Evolutionary conservation across 768 basidiomycete species (phyloP).

Genomic region (Leccinum longicurvipes): DNA sequence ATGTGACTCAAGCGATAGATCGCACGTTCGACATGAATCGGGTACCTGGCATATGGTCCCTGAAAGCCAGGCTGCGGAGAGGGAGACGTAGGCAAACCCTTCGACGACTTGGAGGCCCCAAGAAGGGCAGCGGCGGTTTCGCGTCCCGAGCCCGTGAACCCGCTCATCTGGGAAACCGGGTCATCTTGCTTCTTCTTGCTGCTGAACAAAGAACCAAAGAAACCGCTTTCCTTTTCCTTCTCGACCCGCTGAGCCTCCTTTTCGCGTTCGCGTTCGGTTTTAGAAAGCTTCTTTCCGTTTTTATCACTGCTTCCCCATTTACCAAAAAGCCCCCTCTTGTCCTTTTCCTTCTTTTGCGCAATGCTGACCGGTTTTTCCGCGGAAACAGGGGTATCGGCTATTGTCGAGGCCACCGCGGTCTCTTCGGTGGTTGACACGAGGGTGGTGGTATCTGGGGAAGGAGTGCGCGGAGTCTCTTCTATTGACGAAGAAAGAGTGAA

Average conservation of each 20-base stretch:
- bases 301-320: constrained; percentile 65
- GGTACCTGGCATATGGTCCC: constrained; percentile 73
- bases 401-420: constrained; percentile 24
- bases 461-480: constrained; percentile 48
- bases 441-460: constrained; percentile 49
- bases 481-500: constrained; percentile 31
- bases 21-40: constrained; percentile 97
- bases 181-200: constrained; percentile 87
- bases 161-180: constrained; percentile 35
- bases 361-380: constrained; percentile 27
- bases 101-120: constrained; percentile 79
- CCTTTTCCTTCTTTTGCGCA: constrained; percentile 60
- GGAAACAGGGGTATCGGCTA: constrained; percentile 18
- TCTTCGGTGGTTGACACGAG: constrained; percentile 25
- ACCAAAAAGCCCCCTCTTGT: constrained; percentile 64
- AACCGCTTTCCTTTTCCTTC: constrained; percentile 66
- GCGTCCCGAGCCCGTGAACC: constrained; percentile 55
- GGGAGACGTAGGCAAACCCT: constrained; percentile 55
- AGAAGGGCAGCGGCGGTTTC: constrained; percentile 86
- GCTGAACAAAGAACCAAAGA: constrained; percentile 91
- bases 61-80: constrained; percentile 47
- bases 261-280: constrained; percentile 41
- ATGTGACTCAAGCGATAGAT: constrained; percentile 98
- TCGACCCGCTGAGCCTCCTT: constrained; percentile 47
- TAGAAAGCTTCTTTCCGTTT: constrained; percentile 53